Evolutionary conservation across 495 filamentous ascomycete genomes (phyloP).

Genomic region (Tuber brumale): DNA sequence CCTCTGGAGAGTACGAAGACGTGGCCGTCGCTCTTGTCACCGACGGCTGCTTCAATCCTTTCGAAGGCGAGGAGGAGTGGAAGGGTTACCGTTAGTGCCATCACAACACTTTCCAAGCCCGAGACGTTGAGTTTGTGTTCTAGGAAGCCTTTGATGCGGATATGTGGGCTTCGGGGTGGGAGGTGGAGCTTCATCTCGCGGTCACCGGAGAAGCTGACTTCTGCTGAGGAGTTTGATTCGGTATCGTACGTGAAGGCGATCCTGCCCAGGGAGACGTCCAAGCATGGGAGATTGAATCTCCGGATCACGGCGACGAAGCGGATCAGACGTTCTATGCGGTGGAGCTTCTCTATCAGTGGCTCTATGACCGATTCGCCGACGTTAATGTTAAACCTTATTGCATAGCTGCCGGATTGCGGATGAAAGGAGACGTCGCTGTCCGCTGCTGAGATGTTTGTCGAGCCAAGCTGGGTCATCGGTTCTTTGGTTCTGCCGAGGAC

Average conservation of each 20-base stretch:
- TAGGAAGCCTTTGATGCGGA: slow-evolving; percentile 61
- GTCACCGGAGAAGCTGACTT: slow-evolving; percentile 21
- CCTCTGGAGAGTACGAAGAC: slow-evolving; percentile 46
- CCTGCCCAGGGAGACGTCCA: slow-evolving; percentile 54
- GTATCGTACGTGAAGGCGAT: slow-evolving; percentile 57
- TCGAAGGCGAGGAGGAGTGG: slow-evolving; percentile 63
- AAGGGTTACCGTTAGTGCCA: slow-evolving; percentile 56
- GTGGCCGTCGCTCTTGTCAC: slow-evolving; percentile 37
- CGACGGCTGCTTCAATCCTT: slow-evolving; percentile 48
- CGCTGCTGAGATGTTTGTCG: slow-evolving; percentile 23
- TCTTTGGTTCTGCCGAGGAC: slow-evolving; percentile 29
- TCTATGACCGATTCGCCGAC: slow-evolving; percentile 55
- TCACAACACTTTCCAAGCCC: slow-evolving; percentile 53
- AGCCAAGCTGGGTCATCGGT: slow-evolving; percentile 33
- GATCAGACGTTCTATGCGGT: slow-evolving; percentile 59
- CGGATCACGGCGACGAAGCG: slow-evolving; percentile 58
- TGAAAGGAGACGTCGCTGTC: slow-evolving; percentile 58
- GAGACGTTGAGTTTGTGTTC: slow-evolving; percentile 55
- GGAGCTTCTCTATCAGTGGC: slow-evolving; percentile 51
- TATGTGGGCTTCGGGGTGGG: slow-evolving; percentile 64
- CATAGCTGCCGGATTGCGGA: slow-evolving; percentile 52
- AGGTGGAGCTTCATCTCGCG: slow-evolving; percentile 50
- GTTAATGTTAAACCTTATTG: slow-evolving; percentile 51
- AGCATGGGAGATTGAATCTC: slow-evolving; percentile 49
- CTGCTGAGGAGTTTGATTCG: slow-evolving; percentile 32